Evolutionary conservation across 371 early-diverging fungal genomes (phyloP), one percentile per base, ranked within the genome.

Genomic region (Mycotypha africana): DNA sequence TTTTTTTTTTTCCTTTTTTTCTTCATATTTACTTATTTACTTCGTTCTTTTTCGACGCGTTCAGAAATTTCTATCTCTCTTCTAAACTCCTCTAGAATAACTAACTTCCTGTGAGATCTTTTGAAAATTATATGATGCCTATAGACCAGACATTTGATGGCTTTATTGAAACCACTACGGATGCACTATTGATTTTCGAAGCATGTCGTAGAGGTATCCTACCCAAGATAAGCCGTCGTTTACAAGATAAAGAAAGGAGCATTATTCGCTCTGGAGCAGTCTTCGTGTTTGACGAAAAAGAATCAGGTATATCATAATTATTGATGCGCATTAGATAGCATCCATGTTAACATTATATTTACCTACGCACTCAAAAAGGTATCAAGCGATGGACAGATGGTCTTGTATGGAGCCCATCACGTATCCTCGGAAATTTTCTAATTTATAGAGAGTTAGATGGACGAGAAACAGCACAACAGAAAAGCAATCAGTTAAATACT

Each of bases 311-410:
- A 33, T 14, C 34, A 33, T 14, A 33, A 11, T 14, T 9, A 33
- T 14, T n/a, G 9, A 33, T 33, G 23, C 15, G 7, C 8, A 5
- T 2, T 16, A 26, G 10, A 19, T n/a, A n/a, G n/a, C n/a, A n/a
- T n/a, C n/a, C n/a, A n/a, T n/a, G n/a, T n/a, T 40, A 16, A 36
- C 9, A 3, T 11, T 28, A 35, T 30, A 14, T 30, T 17, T 11
- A 42, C n/a, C n/a, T n/a, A n/a, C n/a, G 21, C 9, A 21, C 25
- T n/a, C 16, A 53, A 3, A 58, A 7, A 89, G 87, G 92, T 10
- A 68, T 93, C 59, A 86, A 86, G 47, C 70, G 93, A 31, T 93
- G 93, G 93, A 93, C 93, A 2, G 93, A 92, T 60, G 91, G 92
- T 12, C 70, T 81, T 19, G 76, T 81, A 16, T 91, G 92, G 93